Evolutionary conservation across 1,139 yeast genomes (phyloP), one percentile per base, ranked within the genome.

Genomic region (Maudiozyma humilis): DNA sequence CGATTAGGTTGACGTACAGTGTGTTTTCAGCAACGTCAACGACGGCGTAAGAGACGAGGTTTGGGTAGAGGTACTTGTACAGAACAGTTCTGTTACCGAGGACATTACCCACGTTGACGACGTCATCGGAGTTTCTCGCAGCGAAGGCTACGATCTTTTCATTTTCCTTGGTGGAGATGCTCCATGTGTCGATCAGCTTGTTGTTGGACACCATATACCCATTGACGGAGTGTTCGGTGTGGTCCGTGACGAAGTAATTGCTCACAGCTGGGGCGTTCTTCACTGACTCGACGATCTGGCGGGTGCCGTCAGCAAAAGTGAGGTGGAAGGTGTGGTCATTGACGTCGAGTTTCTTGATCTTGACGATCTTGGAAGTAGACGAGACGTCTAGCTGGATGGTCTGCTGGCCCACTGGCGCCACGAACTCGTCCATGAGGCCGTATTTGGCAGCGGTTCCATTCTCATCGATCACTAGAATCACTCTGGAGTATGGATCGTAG

Each of bases 61-160:
- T 79, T 25, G 89, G 93, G 56, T 85, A 75, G 50, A 89, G 68
- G 61, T 85, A 89, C 64, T 89, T 91, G 73, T 89, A 88, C 40
- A 88, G 66, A 1, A 88, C 93, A 1, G 81, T 71, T 56, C 87
- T 75, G 55, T 84, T 80, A 17, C 82, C 81, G 34, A 83, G 67
- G 1, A 84, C 75, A 32, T 77, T 73, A 13, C 95, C 96, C 42
- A 82, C 64, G n/a, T 83, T 80, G 0, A 82, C 76, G 2, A 79
- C 71, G 16, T 64, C 61, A 12, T 75, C 75, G 23, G 59, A 59
- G 14, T 16, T 23, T 44, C 76, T 67, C 2, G 62, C 41, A 0
- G 70, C 66, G 30, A 67, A 60, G 0, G 70, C 67, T 2, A 70
- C 58, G 36, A 78, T 60, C 14, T 57, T 48, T 48, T 69, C 73